Base-by-base conservation (phyloP, 768 basidiomycete species). In the Lactifluus rugatus region DNA sequence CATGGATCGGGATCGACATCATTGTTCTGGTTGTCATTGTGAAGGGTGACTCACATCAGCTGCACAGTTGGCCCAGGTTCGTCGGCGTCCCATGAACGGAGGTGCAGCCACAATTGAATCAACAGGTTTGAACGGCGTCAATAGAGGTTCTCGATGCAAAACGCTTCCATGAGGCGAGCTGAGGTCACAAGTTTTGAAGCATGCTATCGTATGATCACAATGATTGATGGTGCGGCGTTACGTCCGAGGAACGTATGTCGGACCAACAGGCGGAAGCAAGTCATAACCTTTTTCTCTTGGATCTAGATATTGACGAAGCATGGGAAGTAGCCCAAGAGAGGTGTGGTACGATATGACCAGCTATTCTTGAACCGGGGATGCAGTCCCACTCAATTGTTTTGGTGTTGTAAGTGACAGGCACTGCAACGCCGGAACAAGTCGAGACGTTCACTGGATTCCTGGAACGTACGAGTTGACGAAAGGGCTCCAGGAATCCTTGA, bases 91-190 rank as follows among this genome's bases (percentile, higher is more conserved):
- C 21, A 16, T 57, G 48, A 32, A 16, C 25, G 2, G 28, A 19
- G 21, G 28, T 8, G 5, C 28, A 49, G 21, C 21, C 11, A 48
- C 52, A 31, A 25, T 42, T 21, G 23, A 34, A 17, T 23, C 28
- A 26, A 31, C 17, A 19, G n/a, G 19, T 31, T 48, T 16, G 39
- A 19, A 23, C 2, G 1, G 13, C 21, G 44, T 21, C 52, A 47
- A 28, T 39, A 5, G 47, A 21, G 19, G n/a, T 54, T 54, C 47
- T 25, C 25, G 32, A 42, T 19, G 3, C 25, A 13, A 17, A 23
- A 17, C 14, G 48, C 50, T 39, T 51, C 49, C 31, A 41, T 47
- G 54, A 60, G 54, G 58, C 41, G 48, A 56, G 52, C 21, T 37
- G 41, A 54, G 48, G 49, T 42, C 48, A 26, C 31, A 10, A 13